Evolutionary conservation across 441 rosid species (phyloP).

Genomic region (Breynia disticha): DNA sequence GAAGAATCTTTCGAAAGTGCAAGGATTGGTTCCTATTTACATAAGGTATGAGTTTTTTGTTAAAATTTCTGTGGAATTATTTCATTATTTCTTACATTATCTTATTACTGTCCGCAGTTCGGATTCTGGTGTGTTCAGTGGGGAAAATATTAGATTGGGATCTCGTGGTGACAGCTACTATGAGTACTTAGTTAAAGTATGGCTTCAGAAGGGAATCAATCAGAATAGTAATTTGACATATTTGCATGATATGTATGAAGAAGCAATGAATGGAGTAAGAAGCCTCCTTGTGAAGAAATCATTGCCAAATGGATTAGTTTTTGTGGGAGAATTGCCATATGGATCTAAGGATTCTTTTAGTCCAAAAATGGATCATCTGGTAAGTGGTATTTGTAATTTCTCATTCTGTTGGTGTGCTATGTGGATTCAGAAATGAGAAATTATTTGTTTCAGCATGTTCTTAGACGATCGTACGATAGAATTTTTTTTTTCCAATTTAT

Average conservation of each 20-base stretch:
- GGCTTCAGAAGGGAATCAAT: constrained; percentile 76
- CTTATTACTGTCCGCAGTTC: constrained; percentile 47
- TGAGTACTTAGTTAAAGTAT: constrained; percentile 88
- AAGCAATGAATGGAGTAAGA: constrained; percentile 93
- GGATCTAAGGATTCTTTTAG: constrained; percentile 68
- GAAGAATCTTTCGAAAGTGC: constrained; percentile 72
- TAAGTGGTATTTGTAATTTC: constrained; percentile 29
- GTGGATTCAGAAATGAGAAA: constrained; percentile 1
- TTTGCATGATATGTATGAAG: constrained; percentile 76
- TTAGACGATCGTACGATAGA: no score
- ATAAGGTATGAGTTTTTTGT: constrained; percentile 50
- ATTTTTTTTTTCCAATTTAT: no score
- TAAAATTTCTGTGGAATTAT: neutral
- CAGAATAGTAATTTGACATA: constrained; percentile 43
- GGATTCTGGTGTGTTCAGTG: constrained; percentile 69
- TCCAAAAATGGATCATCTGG: constrained; percentile 99
- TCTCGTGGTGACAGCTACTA: constrained; percentile 99
- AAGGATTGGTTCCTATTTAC: constrained; percentile 93
- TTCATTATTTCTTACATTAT: constrained; percentile 8
- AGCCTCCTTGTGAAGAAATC: constrained; percentile 75
- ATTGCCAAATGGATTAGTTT: constrained; percentile 70
- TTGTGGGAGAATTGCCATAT: constrained; percentile 89
- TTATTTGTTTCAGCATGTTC: neutral
- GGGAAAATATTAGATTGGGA: constrained; percentile 91
- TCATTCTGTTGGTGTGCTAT: neutral